Base-by-base conservation (phyloP, 306 rosid genomes). In the Nissolia schottii region DNA sequence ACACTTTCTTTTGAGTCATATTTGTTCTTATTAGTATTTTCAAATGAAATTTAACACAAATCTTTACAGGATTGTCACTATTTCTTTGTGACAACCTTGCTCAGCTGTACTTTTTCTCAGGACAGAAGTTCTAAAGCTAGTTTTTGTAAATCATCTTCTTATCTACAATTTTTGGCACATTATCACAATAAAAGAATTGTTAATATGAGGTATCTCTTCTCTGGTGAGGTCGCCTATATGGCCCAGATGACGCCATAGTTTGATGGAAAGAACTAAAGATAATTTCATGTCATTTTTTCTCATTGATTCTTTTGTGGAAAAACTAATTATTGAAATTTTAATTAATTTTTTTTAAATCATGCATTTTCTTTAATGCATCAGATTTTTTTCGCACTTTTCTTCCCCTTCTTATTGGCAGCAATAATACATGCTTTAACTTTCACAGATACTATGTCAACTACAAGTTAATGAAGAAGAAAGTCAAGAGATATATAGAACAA, bases 401-500 rank as follows among this genome's bases (percentile, higher is more conserved):
- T 0, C 48, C 59, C 24, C 41, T n/a, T 2, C 53, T 32, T 15
- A n/a, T 18, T 45, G 24, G 37, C 48, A 14, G 20, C 50, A 53
- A 24, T n/a, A n/a, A 35, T 40, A 25, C 20, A 31, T 61, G 54
- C 14, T 71, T 63, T 27, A 15, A 67, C 8, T 66, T 20, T 78
- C 78, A n/a, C 85, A 92, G 97, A 62, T 81, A 83, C 62, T 92
- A 92, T 45, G 77, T 92, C 57, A 86, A 89, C 81, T 89, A 92
- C 54, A 92, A 92, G 82, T 54, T 89, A 37, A 86, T 92, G 96
- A 92, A 92, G 86, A 92, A 86, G 87, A 86, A 87, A 73, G 88
- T 92, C 14, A 85, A 87, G 66, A 79, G 89, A 65, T 92, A 92
- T 27, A 15, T 43, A 15, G 90, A 89, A 63, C 90, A 76, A 70